phyloP scores from a whole-genome alignment of 192 early-diverging fungal species.

The Backusella macrospora region DNA sequence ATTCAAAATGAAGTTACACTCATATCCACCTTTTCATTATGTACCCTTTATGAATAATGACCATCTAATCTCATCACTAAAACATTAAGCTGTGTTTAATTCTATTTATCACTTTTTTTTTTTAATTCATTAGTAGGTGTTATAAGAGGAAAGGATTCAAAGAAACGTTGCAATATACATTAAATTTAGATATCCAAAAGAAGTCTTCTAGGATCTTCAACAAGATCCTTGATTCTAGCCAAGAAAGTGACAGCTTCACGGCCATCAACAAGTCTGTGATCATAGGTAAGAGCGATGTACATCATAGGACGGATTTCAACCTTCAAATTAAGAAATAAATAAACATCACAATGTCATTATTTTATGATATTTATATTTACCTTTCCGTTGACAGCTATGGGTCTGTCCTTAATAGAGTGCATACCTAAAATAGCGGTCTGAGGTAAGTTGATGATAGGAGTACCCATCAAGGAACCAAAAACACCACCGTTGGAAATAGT shows the following conservation, averaged over 20 bases:
- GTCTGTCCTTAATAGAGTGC: constrained; percentile 98
- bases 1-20: too few relatives aligned
- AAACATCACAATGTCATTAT: constrained; percentile 8
- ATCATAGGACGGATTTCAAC: constrained; percentile 91
- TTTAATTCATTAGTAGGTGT: constrained; percentile 9
- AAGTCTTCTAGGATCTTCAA: constrained; percentile 94
- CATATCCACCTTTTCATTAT: too few relatives aligned
- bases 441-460: constrained; percentile 98
- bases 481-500: constrained; percentile 99
- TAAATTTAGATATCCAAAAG: constrained; percentile 81
- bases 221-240: constrained; percentile 93
- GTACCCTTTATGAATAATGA: too few relatives aligned
- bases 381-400: constrained; percentile 91
- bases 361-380: constrained; percentile 23
- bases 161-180: not conserved
- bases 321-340: constrained; percentile 32
- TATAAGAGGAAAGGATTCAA: not conserved
- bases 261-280: constrained; percentile 98
- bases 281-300: constrained; percentile 98
- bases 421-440: constrained; percentile 98
- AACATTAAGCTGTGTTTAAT: not conserved
- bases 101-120: constrained; percentile 13
- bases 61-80: not conserved
- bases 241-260: constrained; percentile 99
- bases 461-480: constrained; percentile 96